phyloP scores from a whole-genome alignment of 345 rosid genomes.

The Camelina laxa region DNA sequence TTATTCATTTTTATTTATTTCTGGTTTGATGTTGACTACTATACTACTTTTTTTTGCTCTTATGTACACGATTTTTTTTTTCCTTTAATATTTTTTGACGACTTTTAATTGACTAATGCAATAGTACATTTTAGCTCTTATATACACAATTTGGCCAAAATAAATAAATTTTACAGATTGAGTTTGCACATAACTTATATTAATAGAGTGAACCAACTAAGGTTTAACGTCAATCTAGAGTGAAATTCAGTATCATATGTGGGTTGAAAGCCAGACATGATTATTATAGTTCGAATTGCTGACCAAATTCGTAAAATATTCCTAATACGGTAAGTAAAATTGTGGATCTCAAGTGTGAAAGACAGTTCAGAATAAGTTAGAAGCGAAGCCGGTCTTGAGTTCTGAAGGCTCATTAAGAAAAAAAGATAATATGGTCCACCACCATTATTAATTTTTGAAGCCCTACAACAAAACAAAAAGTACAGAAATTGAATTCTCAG shows the following conservation, averaged over 20 bases:
- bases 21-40: conserved; percentile 27
- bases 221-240: not conserved
- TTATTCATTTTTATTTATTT: not conserved
- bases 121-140: not conserved
- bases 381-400: not conserved
- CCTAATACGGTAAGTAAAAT: too few relatives aligned
- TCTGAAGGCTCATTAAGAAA: not conserved
- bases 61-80: not conserved
- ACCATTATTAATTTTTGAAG: too few relatives aligned
- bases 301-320: too few relatives aligned
- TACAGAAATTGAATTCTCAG: not conserved
- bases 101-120: conserved; percentile 9
- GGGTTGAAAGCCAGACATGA: not conserved
- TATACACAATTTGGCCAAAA: not conserved
- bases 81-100: not conserved
- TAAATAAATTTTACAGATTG: too few relatives aligned
- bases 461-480: not conserved
- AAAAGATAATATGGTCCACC: not conserved
- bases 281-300: too few relatives aligned
- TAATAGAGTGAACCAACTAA: not conserved
- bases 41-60: not conserved
- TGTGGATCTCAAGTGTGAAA: too few relatives aligned
- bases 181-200: not conserved
- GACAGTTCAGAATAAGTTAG: not conserved
- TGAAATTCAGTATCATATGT: not conserved